Evolutionary conservation across 2,329 filamentous ascomycete species (phyloP).

Genomic region (Rhynchosporium secalis): DNA sequence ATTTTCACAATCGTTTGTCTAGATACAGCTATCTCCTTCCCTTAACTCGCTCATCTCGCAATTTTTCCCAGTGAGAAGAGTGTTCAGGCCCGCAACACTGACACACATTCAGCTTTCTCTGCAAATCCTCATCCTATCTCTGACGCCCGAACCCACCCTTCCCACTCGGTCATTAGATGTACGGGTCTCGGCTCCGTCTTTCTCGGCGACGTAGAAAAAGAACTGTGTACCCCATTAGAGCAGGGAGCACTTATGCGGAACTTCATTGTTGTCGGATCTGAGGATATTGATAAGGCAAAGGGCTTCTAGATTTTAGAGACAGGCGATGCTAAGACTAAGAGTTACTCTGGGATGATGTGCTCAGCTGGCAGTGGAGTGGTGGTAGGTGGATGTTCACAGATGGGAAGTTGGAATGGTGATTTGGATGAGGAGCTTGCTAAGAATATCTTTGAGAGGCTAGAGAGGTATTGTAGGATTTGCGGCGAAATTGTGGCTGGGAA

Average conservation of each 20-base stretch:
- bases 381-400: too few species aligned
- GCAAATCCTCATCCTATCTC: slow-evolving; percentile 46
- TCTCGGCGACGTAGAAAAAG: slow-evolving; percentile 80
- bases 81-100: slow-evolving; percentile 62
- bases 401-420: too few species aligned
- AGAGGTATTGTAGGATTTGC: too few species aligned
- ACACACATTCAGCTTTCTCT: slow-evolving; percentile 68
- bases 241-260: slow-evolving; percentile 73
- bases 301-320: slow-evolving; percentile 48
- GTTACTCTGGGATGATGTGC: too few species aligned
- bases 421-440: too few species aligned
- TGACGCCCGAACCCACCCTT: slow-evolving; percentile 55
- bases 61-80: slow-evolving; percentile 71
- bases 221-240: slow-evolving; percentile 72
- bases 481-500: too few species aligned
- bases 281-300: too few species aligned
- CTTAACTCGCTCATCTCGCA: slow-evolving; percentile 82
- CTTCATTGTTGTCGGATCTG: slow-evolving; percentile 49
- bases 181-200: slow-evolving; percentile 74
- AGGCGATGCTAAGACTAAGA: slow-evolving; percentile 55
- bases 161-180: slow-evolving; percentile 78
- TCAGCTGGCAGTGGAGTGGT: too few species aligned
- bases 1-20: slow-evolving; percentile 83
- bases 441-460: too few species aligned
- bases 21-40: slow-evolving; percentile 84